phyloP scores from a whole-genome alignment of 1,284 basidiomycete species.

The Pholiota adiposa region DNA sequence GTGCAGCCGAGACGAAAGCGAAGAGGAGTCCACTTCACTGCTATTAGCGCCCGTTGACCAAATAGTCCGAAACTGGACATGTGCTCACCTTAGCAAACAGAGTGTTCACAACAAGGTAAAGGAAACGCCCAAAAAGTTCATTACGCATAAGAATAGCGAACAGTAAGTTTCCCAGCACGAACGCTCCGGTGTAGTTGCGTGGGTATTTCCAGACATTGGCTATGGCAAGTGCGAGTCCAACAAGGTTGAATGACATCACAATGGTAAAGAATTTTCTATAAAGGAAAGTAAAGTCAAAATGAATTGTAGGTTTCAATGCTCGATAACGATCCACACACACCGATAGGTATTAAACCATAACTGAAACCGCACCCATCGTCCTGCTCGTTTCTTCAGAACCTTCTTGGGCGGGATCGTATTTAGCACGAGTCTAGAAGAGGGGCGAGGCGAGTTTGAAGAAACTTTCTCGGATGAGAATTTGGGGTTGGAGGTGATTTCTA shows the following conservation, averaged over 20 bases:
- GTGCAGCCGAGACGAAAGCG: slow-evolving; percentile 64
- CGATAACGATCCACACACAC: slow-evolving; percentile 34
- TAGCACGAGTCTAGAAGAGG: neutral
- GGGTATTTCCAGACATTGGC: slow-evolving; percentile 61
- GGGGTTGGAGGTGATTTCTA: neutral
- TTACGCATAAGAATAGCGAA: slow-evolving; percentile 59
- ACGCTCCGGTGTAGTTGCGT: slow-evolving; percentile 58
- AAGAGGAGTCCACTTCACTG: slow-evolving; percentile 63
- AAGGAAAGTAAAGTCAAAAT: slow-evolving; percentile 2
- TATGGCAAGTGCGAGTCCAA: slow-evolving; percentile 54
- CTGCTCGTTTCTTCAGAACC: slow-evolving; percentile 29
- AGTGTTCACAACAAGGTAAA: slow-evolving; percentile 62
- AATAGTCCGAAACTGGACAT: neutral
- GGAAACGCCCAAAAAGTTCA: slow-evolving; percentile 62
- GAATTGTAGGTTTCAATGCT: neutral
- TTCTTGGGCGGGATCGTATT: slow-evolving; percentile 22
- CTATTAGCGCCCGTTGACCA: slow-evolving; percentile 7
- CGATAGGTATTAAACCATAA: slow-evolving; percentile 73
- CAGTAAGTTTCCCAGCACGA: slow-evolving; percentile 62
- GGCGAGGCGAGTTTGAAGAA: neutral
- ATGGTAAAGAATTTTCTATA: slow-evolving; percentile 64
- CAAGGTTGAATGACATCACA: slow-evolving; percentile 53
- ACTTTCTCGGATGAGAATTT: slow-evolving; percentile 1
- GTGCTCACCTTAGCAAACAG: slow-evolving; percentile 61
- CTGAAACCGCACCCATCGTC: slow-evolving; percentile 53